These are phyloP conservation scores for Tilletia horrida DNA, from an alignment of 1,284 basidiomycete genomes.

Conservation along the genomic window DNA sequence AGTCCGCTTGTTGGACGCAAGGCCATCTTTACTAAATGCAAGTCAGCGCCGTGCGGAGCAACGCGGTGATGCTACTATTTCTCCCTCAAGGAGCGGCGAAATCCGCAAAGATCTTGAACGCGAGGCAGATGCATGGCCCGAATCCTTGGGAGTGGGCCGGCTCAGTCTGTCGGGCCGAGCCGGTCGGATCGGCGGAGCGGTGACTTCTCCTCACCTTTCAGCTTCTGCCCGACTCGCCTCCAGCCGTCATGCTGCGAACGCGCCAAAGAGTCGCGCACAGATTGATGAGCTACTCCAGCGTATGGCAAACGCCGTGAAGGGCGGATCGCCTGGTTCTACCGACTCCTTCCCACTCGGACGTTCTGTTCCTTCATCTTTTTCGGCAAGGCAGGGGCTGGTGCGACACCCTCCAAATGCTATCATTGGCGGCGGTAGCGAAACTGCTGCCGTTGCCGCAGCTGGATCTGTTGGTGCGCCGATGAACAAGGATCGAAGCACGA, in stretches of 20 bases:
- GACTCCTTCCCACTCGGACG: not conserved
- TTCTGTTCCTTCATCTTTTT: not conserved
- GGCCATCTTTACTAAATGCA: slow-evolving; percentile 23
- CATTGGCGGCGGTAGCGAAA: not conserved
- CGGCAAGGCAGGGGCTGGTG: not conserved
- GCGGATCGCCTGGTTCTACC: not conserved
- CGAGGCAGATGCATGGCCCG: too few species aligned
- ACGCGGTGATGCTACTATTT: slow-evolving; percentile 25
- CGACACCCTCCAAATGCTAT: not conserved
- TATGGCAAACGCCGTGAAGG: slow-evolving; percentile 38
- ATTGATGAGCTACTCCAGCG: slow-evolving; percentile 42
- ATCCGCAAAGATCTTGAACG: slow-evolving; percentile 20
- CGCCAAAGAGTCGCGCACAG: slow-evolving; percentile 33
- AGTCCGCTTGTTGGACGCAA: slow-evolving; percentile 34
- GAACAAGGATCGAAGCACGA: not conserved
- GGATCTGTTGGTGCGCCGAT: not conserved
- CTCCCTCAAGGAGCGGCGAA: slow-evolving; percentile 25
- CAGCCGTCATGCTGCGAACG: not conserved
- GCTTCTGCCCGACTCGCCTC: not conserved
- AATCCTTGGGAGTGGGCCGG: slow-evolving; percentile 14
- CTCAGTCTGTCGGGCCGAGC: slow-evolving; percentile 24
- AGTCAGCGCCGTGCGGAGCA: not conserved
- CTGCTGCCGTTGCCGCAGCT: not conserved
- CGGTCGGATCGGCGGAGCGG: slow-evolving; percentile 12
- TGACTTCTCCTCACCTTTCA: not conserved